Base-by-base conservation (phyloP, 2,329 filamentous ascomycete species). In the Xylariaceae sp. region DNA sequence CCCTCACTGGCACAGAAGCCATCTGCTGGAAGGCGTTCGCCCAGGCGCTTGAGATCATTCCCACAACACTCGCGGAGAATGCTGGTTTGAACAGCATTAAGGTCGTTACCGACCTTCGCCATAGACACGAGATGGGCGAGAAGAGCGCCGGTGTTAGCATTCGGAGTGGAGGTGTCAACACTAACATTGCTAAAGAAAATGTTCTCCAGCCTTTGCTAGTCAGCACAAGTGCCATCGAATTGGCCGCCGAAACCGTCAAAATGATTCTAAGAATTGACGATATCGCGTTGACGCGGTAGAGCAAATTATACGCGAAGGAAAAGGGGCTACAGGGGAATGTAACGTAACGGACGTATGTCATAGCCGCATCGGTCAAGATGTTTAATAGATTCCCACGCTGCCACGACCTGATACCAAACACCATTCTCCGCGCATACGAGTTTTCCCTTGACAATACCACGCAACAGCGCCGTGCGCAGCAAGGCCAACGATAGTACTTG, bases 1-100 rank as follows among this genome's bases (percentile, higher is more conserved):
- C 88, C 69, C 81, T 97, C 61, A 87, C 88, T 0, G 95, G 95
- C 61, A 97, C 94, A 4, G 94, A 99, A 75, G 87, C 92, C 45
- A 97, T 97, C 72, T 99, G 94, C 84, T 99, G 91, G 90, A 97
- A 97, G 79, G 93, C 93, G 0, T 99, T 99, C 72, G 94, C 95
- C 1, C 93, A 99, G 65, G 94, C 94, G 6, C 88, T 99, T 80
- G 94, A 99, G 78, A 90, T 99, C 48, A 90, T 99, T 57, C 94
- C 95, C 11, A 97, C 93, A 39, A 99, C 94, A 1, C 81, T 99
- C 67, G 95, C 94, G 0, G 94, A 99, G 79, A 99, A 99, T 69
- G 94, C 94, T 0, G 94, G 94, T 53, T 81, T 99, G 64, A 99
- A 99, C 82, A 93, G 90, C 74, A 99, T 99, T 82, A 96, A 95